Evolutionary conservation across 2,329 filamentous ascomycete genomes (phyloP).

Genomic region (Sarocladium oryzae): DNA sequence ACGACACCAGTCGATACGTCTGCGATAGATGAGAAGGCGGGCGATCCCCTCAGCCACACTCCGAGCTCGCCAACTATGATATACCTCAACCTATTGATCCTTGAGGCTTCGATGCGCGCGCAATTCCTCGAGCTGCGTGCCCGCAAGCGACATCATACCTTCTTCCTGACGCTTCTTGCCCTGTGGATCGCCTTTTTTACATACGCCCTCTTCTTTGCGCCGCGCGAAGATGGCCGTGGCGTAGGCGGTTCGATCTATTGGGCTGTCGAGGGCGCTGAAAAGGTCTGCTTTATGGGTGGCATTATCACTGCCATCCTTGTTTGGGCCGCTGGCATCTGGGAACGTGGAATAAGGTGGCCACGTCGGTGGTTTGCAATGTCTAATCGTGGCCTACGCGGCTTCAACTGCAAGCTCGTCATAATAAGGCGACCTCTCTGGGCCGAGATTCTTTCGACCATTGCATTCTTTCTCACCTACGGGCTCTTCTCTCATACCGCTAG

Average conservation of each 20-base stretch:
- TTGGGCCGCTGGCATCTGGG: conserved; percentile 95
- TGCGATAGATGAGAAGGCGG: conserved; percentile 33
- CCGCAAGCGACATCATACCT: conserved; percentile 83
- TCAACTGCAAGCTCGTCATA: conserved; percentile 95
- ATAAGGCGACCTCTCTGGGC: conserved; percentile 77
- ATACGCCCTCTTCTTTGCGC: conserved; percentile 89
- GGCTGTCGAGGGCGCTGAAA: conserved; percentile 85
- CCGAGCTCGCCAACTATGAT: conserved; percentile 94
- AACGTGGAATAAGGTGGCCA: conserved; percentile 90
- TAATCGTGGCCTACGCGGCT: conserved; percentile 81
- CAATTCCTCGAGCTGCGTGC: conserved; percentile 90
- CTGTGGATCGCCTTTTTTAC: conserved; percentile 80
- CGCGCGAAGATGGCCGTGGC: conserved; percentile 87
- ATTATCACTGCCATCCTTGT: conserved; percentile 80
- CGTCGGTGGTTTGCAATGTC: conserved; percentile 82
- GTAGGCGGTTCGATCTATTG: conserved; percentile 94
- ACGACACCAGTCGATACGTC: conserved; percentile 37
- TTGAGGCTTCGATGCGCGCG: conserved; percentile 86
- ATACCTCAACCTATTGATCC: conserved; percentile 94
- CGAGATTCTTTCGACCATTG: conserved; percentile 65
- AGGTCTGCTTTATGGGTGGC: conserved; percentile 85
- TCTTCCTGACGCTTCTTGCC: conserved; percentile 75
- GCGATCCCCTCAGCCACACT: conserved; percentile 70
- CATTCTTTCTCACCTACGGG: conserved; percentile 73
- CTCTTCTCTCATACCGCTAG: conserved; percentile 61